Percentiles rank a stretch among this genome's conserved stretches.
Conservation (phyloP, 371 early-diverging fungal genomes). For the Apophysomyces variabilis region DNA sequence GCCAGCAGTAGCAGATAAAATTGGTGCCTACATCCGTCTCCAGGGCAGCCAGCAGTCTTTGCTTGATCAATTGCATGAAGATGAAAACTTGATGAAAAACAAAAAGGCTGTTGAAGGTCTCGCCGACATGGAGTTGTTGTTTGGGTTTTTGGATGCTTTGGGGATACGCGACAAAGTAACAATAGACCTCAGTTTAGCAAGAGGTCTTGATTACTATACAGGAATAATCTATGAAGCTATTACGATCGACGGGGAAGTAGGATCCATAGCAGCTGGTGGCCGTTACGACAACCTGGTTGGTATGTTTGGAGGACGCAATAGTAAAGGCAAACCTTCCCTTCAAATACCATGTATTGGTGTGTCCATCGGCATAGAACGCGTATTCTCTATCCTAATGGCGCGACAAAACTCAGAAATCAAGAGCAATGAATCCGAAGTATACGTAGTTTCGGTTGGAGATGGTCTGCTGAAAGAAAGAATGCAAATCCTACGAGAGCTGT, state of each 20-base stretch:
- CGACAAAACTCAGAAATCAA: conserved; percentile 69
- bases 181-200: conserved; percentile 96
- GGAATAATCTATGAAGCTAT: conserved; percentile 99
- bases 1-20: conserved; percentile 81
- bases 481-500: conserved; percentile 82
- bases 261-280: conserved; percentile 99
- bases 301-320: conserved; percentile 82
- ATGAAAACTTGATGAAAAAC: conserved; percentile 70
- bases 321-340: conserved; percentile 67
- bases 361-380: conserved; percentile 97
- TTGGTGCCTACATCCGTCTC: conserved; percentile 87
- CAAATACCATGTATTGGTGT: conserved; percentile 98
- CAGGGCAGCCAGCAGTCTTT: conserved; percentile 63
- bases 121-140: conserved; percentile 87
- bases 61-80: conserved; percentile 68
- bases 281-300: conserved; percentile 99
- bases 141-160: conserved; percentile 87
- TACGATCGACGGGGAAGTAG: conserved; percentile 86
- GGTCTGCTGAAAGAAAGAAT: conserved; percentile 95
- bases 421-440: conserved; percentile 86
- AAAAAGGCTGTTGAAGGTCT: conserved; percentile 83
- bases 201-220: conserved; percentile 99
- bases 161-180: conserved; percentile 77
- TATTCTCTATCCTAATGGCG: conserved; percentile 87
- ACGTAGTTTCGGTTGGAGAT: conserved; percentile 86